These are phyloP conservation scores for Durusdinium trenchii DNA, from an alignment of 73 alveolate species.

Conservation along the genomic window DNA sequence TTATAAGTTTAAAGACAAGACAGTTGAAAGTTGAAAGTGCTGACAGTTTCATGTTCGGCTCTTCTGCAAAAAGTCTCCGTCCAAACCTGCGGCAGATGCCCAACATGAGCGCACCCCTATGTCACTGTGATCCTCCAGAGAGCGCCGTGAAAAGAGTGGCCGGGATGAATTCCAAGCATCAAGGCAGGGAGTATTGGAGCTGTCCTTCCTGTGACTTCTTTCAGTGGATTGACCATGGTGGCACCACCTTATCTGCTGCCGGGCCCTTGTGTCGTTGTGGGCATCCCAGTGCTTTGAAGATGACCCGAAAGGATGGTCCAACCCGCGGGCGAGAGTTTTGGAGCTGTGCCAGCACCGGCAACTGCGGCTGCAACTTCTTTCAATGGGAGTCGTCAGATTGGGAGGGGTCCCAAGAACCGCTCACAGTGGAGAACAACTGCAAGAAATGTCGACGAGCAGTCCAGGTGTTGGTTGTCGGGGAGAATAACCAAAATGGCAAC, in stretches of 20 bases:
- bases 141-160: neutral
- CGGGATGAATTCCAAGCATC: neutral
- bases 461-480: neutral
- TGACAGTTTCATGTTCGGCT: too few relatives aligned
- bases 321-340: constrained; percentile 34
- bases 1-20: too few relatives aligned
- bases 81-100: too few relatives aligned
- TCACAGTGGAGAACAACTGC: constrained; percentile 18
- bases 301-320: neutral
- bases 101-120: constrained; percentile 22
- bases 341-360: constrained; percentile 28
- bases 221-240: constrained; percentile 27
- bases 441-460: constrained; percentile 27
- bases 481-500: constrained; percentile 16
- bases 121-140: constrained; percentile 1
- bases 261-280: constrained; percentile 42
- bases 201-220: constrained; percentile 17
- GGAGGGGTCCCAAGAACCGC: neutral
- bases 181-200: constrained; percentile 32
- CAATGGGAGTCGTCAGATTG: neutral
- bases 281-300: neutral
- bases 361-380: neutral
- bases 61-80: too few relatives aligned
- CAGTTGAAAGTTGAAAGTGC: too few relatives aligned
- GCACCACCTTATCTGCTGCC: constrained; percentile 34